Percentiles rank a stretch among this genome's conserved stretches.
Conservation (phyloP, 2,329 filamentous ascomycete species). For the Ascochyta pisi region DNA sequence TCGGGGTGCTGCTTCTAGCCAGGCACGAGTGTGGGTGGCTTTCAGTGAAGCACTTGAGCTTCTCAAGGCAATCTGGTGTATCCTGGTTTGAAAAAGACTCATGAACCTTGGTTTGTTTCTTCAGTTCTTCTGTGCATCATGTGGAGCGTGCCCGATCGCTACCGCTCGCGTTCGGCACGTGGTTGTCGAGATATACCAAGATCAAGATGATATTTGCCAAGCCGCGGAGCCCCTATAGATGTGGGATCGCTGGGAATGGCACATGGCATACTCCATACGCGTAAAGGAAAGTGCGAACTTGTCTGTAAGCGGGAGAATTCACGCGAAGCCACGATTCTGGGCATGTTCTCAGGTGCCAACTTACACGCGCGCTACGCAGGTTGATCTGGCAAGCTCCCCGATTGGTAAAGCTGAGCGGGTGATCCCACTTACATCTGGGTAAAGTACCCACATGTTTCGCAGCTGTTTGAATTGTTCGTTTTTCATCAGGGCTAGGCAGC, state of each 20-base stretch:
- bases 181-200: slow-evolving; percentile 1
- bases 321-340: not conserved
- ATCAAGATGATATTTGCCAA: not conserved
- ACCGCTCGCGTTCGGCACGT: slow-evolving; percentile 2
- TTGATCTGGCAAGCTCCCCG: slow-evolving; percentile 3
- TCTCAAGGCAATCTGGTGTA: not conserved
- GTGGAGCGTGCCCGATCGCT: not conserved
- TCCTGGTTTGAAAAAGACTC: not conserved
- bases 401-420: not conserved
- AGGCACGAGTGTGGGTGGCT: not conserved
- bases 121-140: not conserved
- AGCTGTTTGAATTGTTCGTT: not conserved
- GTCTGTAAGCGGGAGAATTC: not conserved
- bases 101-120: not conserved
- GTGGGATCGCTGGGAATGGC: not conserved
- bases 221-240: not conserved
- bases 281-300: not conserved
- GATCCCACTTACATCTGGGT: not conserved
- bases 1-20: not conserved
- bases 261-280: not conserved
- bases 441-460: not conserved
- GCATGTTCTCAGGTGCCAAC: not conserved
- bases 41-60: not conserved
- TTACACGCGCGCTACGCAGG: not conserved
- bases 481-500: not conserved